Percentiles rank a stretch among this genome's conserved stretches.
Evolutionary conservation across 2,329 filamentous ascomycete species (phyloP).

Genomic region (Aureobasidium namibiae): DNA sequence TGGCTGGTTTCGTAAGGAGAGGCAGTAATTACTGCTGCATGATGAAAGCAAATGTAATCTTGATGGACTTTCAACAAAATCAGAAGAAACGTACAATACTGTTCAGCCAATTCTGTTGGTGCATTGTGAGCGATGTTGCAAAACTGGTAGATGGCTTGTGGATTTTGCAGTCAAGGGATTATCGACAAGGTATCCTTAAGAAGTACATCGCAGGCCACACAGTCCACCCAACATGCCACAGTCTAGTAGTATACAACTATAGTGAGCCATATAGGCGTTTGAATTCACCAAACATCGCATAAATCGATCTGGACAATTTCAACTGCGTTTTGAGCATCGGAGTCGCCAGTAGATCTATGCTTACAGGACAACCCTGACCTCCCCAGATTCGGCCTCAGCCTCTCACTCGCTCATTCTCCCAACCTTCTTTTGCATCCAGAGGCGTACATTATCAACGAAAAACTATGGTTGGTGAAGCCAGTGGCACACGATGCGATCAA

Average conservation of each 20-base stretch:
- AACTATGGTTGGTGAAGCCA: background rate
- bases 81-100: background rate
- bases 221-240: background rate
- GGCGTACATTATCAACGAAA: background rate
- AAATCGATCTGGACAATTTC: background rate
- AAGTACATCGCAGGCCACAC: too few species aligned
- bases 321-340: background rate
- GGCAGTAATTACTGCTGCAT: background rate
- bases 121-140: background rate
- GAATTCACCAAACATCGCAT: too few species aligned
- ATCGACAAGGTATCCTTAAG: too few species aligned
- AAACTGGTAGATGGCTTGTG: too few species aligned
- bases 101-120: background rate
- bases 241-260: background rate
- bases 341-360: background rate
- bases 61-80: background rate
- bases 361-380: background rate
- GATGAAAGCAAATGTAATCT: background rate
- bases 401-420: background rate
- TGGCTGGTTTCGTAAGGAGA: background rate
- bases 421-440: background rate
- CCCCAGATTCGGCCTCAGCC: background rate
- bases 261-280: too few species aligned
- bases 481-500: constrained; percentile 18
- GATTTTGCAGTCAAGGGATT: too few species aligned